Percentiles rank a stretch among this genome's conserved stretches.
Evolutionary conservation across 2,329 filamentous ascomycete species (phyloP).

Genomic region (Colletotrichum sp.): DNA sequence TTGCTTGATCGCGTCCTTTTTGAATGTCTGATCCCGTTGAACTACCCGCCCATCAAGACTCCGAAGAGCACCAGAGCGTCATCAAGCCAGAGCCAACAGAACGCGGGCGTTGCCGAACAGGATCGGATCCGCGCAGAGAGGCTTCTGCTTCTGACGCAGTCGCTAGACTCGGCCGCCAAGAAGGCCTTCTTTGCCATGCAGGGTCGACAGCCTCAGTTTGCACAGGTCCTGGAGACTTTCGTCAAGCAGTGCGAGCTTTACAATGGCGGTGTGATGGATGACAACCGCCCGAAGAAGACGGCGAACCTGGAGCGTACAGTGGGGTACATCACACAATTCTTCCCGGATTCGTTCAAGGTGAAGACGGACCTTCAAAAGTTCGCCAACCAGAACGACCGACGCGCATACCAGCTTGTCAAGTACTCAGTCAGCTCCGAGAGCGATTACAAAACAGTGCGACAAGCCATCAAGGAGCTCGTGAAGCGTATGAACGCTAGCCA

Average conservation of each 20-base stretch:
- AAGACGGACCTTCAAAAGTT: constrained; percentile 86
- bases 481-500: constrained; percentile 78
- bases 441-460: constrained; percentile 90
- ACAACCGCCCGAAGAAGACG: constrained; percentile 73
- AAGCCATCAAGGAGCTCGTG: constrained; percentile 87
- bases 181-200: constrained; percentile 90
- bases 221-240: constrained; percentile 76
- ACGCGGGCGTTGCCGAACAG: constrained; percentile 58
- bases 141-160: constrained; percentile 80
- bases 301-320: constrained; percentile 75
- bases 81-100: constrained; percentile 45
- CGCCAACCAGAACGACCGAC: constrained; percentile 87
- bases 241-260: constrained; percentile 86
- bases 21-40: constrained; percentile 88
- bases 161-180: constrained; percentile 78
- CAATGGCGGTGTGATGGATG: constrained; percentile 83
- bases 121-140: constrained; percentile 84
- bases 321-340: constrained; percentile 72
- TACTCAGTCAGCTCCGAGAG: constrained; percentile 85
- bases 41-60: constrained; percentile 71
- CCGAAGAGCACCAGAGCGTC: constrained; percentile 65
- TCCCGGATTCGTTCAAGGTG: constrained; percentile 77
- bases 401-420: constrained; percentile 86
- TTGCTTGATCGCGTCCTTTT: constrained; percentile 85
- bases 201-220: constrained; percentile 75